Base-by-base conservation (phyloP, 176 grass and related monocot genomes). In the Carex parvula region DNA sequence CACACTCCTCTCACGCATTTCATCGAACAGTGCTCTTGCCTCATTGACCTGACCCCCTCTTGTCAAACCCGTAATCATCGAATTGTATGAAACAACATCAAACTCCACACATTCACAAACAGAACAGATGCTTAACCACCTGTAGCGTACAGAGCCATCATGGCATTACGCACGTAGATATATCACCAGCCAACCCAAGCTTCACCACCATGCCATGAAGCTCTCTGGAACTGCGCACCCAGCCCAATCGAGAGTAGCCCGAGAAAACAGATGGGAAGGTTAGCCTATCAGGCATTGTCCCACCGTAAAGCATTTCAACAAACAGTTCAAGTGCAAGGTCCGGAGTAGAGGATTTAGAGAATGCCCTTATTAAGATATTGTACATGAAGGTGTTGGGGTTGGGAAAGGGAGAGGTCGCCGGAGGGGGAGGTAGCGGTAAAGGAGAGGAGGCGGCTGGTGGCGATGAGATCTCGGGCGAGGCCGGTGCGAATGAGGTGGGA, bases 171-270 rank as follows among this genome's bases (percentile, higher is more conserved):
- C 16, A 91, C 64, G 56, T 91, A 92, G 10, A 79, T 32, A 79
- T 32, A 65, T 94, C 89, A 1, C 84, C 64, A 0, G 81, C 88
- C 81, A 91, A 69, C 3, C 89, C 91, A 32, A 97, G 91, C 88
- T 94, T 97, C 12, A 94, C 21, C 81, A 71, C 89, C 94, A 94
- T 91, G 58, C 81, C 87, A 80, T 97, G 94, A 58, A 97, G 84
- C 88, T 85, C 87, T 44, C 60, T 68, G 9, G 88, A 89, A 22
- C 55, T 56, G 21, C 22, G 21, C 60, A 29, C 81, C 4, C 8
- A 79, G 3, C 89, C 89, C 18, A 97, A 82, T 24, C 85, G 82
- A 62, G 84, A 86, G 84, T 70, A 94, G 3, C 86, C 82, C 1
- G 69, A 29, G 48, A 94, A 87, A 16, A 97, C 66, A 0, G 91